These are phyloP conservation scores for Mycoemilia scoparia DNA, from an alignment of 192 early-diverging fungal species.

Conservation along the genomic window DNA sequence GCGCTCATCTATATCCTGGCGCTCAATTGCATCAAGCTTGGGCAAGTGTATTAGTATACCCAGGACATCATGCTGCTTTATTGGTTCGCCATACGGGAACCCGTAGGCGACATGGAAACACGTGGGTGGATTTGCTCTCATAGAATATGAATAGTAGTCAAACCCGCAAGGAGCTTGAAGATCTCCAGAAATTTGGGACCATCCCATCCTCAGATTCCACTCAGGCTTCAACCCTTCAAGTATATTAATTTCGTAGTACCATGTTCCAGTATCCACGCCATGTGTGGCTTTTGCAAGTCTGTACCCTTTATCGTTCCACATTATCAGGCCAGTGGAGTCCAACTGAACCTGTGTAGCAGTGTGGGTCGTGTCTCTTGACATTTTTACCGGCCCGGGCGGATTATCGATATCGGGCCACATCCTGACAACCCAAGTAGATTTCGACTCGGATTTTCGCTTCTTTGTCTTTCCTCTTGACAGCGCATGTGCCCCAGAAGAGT, in stretches of 20 bases:
- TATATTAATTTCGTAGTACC: constrained; percentile 55
- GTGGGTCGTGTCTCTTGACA: constrained; percentile 41
- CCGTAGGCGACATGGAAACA: constrained; percentile 42
- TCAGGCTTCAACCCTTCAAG: constrained; percentile 24
- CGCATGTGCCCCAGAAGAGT: background rate
- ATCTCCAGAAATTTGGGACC: constrained; percentile 59
- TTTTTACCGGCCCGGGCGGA: constrained; percentile 27
- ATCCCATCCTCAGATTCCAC: constrained; percentile 50
- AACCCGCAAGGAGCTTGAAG: constrained; percentile 58
- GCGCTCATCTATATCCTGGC: constrained; percentile 21
- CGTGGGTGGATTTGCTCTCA: constrained; percentile 43
- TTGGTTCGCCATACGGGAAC: constrained; percentile 21
- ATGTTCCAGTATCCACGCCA: constrained; percentile 50
- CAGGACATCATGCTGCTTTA: constrained; percentile 19
- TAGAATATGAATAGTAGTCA: constrained; percentile 53
- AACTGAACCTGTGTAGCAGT: constrained; percentile 48
- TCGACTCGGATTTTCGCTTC: constrained; percentile 17
- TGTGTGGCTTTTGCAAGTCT: constrained; percentile 58
- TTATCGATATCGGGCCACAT: constrained; percentile 60
- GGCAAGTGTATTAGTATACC: constrained; percentile 32
- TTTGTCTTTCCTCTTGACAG: constrained; percentile 7
- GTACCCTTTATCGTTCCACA: constrained; percentile 55
- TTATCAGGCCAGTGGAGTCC: constrained; percentile 32
- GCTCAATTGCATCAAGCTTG: constrained; percentile 17
- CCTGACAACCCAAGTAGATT: constrained; percentile 20